A percentile compares a stretch with the other conserved stretches of the same genome.
These are phyloP conservation scores for Fusarium nisikadoi DNA, from an alignment of 2,329 filamentous ascomycete species.

Conservation along the genomic window DNA sequence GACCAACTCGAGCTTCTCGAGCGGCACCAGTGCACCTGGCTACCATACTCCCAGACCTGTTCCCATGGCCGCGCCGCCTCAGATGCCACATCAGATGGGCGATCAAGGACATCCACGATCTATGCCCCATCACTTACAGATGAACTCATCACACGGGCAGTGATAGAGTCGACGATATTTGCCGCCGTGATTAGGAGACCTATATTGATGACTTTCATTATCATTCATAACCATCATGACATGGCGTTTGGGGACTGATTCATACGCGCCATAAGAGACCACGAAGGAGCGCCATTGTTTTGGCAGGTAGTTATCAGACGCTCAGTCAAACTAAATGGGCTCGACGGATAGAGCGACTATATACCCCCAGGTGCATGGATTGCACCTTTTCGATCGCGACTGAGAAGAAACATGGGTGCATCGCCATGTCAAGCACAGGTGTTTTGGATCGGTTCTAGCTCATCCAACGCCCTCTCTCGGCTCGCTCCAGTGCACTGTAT, in stretches of 20 bases:
- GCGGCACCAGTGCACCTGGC: conserved; percentile 47
- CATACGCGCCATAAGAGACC: conserved; percentile 19
- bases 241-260: conserved; percentile 36
- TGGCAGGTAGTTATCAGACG: conserved; percentile 7
- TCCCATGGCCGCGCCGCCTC: conserved; percentile 40
- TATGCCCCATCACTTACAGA: conserved; percentile 42
- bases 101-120: conserved; percentile 40
- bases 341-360: conserved; percentile 29
- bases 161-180: conserved; percentile 2
- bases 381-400: conserved; percentile 16
- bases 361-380: conserved; percentile 32
- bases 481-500: conserved; percentile 37
- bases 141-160: conserved; percentile 36
- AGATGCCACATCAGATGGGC: conserved; percentile 36
- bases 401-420: conserved; percentile 13
- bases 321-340: conserved; percentile 9
- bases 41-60: conserved; percentile 42
- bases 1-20: conserved; percentile 57
- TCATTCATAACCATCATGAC: conserved; percentile 30
- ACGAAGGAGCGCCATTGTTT: conserved; percentile 23
- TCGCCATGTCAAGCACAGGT: conserved; percentile 14
- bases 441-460: conserved; percentile 20
- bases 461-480: conserved; percentile 13
- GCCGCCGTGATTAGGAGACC: neutral
- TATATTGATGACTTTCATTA: conserved; percentile 29